These are phyloP conservation scores for Epithele typhae DNA, from an alignment of 768 basidiomycete genomes.

Conservation along the genomic window DNA sequence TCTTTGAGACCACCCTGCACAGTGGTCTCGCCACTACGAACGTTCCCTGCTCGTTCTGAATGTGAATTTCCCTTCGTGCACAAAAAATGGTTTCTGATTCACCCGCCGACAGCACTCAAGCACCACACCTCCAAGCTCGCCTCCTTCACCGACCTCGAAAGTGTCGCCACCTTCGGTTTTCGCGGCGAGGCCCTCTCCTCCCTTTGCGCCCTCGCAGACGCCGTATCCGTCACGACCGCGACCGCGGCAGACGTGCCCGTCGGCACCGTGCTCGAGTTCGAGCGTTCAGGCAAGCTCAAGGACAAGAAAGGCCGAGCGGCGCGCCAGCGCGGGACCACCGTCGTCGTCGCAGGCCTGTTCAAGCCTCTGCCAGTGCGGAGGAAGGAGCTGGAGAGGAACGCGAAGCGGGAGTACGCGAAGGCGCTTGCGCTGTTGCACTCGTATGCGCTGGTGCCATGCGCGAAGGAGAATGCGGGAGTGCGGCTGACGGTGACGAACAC, in stretches of 20 bases:
- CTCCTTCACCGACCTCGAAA: constrained; percentile 66
- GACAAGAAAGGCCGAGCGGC: constrained; percentile 59
- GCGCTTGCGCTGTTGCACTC: constrained; percentile 77
- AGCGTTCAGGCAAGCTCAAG: constrained; percentile 55
- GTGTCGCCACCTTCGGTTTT: constrained; percentile 85
- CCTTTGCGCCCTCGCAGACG: constrained; percentile 77
- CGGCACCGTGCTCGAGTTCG: constrained; percentile 76
- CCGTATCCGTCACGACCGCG: constrained; percentile 68
- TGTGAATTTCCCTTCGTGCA: not conserved
- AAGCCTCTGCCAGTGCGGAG: constrained; percentile 81
- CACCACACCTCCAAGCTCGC: constrained; percentile 92
- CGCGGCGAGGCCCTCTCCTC: constrained; percentile 95
- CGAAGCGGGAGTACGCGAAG: constrained; percentile 86
- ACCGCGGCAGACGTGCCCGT: constrained; percentile 69
- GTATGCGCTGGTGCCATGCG: constrained; percentile 85
- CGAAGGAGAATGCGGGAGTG: constrained; percentile 51
- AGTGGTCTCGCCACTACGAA: too few species aligned
- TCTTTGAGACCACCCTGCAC: too few species aligned
- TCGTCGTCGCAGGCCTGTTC: constrained; percentile 70
- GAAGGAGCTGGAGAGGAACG: constrained; percentile 86
- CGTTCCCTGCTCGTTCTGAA: too few species aligned
- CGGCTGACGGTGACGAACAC: constrained; percentile 71
- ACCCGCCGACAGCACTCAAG: constrained; percentile 66
- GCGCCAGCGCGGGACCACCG: constrained; percentile 87
- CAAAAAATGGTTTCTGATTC: not conserved